Percentiles rank a stretch among this genome's conserved stretches.
These are phyloP conservation scores for Syzygium malaccense DNA, from an alignment of 441 rosid species.

Conservation along the genomic window DNA sequence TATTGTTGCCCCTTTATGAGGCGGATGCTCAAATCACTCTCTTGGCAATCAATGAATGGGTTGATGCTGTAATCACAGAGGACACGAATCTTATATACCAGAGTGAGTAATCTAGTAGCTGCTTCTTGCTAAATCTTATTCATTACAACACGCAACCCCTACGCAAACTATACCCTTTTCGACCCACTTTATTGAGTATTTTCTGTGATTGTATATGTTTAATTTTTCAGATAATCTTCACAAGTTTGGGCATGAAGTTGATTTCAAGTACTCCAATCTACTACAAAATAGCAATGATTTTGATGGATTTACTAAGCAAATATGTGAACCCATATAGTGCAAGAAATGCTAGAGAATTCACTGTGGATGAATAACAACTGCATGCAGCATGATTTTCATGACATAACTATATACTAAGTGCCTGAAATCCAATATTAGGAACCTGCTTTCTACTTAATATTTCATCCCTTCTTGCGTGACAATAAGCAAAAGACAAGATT, in stretches of 20 bases:
- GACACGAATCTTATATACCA: slow-evolving; percentile 93
- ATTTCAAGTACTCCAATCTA: slow-evolving; percentile 64
- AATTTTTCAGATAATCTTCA: slow-evolving; percentile 61
- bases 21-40: slow-evolving; percentile 98
- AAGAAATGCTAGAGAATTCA: no score
- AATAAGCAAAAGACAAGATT: no score
- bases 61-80: slow-evolving; percentile 85
- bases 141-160: background rate
- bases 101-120: slow-evolving; percentile 49
- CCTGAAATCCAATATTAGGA: no score
- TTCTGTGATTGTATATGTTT: background rate
- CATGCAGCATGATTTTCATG: no score
- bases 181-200: background rate
- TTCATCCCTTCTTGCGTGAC: no score
- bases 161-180: background rate
- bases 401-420: no score
- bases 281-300: slow-evolving; percentile 64
- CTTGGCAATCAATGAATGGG: slow-evolving; percentile 66
- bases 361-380: no score
- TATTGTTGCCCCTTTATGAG: slow-evolving; percentile 90
- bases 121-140: background rate
- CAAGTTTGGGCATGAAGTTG: slow-evolving; percentile 91
- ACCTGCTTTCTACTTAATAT: no score
- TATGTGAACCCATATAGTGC: no score
- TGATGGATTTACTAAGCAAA: slow-evolving; percentile 66